Evolutionary conservation across 2,329 filamentous ascomycete genomes (phyloP), one percentile per base, ranked within the genome.

Genomic region (Colletotrichum sp.): DNA sequence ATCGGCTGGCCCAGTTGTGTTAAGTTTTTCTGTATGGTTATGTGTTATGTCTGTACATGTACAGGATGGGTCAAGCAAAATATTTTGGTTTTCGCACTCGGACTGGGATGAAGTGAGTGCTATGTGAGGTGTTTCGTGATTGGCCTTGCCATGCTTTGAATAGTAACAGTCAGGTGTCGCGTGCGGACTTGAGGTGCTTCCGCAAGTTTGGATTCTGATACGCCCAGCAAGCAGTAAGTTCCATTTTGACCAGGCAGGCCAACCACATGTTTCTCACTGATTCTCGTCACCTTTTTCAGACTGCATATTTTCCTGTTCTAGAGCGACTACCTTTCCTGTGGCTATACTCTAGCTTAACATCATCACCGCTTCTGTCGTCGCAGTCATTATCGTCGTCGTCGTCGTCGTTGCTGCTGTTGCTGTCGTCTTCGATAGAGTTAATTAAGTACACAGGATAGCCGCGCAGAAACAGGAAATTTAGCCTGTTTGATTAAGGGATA

Each of bases 1-100:
- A 64, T 24, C 71, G 60, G 66, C 66, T 70, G 71, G 74, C 74
- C 74, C 71, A 75, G 58, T 38, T 52, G 52, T 67, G 58, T 71
- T 68, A 32, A 30, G 28, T 62, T 58, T 73, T 64, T 58, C 30
- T 73, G 65, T 73, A 55, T 73, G 64, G 38, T 68, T 61, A 73
- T 61, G 64, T 32, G 58, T 76, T 32, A 73, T 69, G 73, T 69
- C 24, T 73, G 70, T 66, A 69, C 34, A 69, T 38, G 24, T 64
- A 52, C 38, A 70, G 65, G 58, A 70, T 77, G 58, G 26, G 48
- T 52, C 30, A 58, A 65, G 30, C 18, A 43, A 71, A 21, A 62
- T 15, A 55, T 15, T n/a, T 70, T 32, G 10, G n/a, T 48, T 28
- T 38, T 10, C 13, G 12, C 12, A 48, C 6, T 65, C 6, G 10